Conservation (phyloP, 2,329 filamentous ascomycete species). For the Fusarium sacchari region DNA sequence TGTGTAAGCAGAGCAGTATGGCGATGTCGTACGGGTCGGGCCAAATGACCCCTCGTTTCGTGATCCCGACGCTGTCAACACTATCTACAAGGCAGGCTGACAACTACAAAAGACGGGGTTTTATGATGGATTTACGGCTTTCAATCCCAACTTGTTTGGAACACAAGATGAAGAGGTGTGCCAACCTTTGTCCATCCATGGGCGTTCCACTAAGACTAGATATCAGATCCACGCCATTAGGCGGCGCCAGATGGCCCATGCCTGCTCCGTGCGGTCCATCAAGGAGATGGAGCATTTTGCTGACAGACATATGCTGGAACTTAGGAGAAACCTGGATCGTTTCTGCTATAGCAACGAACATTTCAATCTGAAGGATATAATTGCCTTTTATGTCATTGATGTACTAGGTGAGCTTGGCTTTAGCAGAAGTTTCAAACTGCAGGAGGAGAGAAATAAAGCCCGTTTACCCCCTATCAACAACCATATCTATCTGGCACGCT, state of each 20-base stretch:
- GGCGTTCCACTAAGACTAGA: background rate
- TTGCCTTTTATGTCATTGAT: background rate
- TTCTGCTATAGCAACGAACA: background rate
- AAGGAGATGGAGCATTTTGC: background rate
- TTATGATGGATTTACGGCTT: background rate
- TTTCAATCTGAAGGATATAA: background rate
- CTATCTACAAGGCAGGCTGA: background rate
- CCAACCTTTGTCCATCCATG: no score
- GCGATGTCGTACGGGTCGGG: background rate
- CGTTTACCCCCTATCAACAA: background rate
- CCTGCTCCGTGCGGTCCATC: background rate
- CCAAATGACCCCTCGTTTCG: background rate
- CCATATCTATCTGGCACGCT: background rate
- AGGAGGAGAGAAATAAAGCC: background rate
- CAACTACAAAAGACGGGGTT: background rate
- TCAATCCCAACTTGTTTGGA: background rate
- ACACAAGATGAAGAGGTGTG: background rate
- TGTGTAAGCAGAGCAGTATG: background rate
- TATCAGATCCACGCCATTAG: background rate
- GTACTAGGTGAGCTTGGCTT: background rate
- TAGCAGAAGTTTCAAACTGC: background rate
- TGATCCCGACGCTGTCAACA: background rate
- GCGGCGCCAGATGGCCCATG: background rate
- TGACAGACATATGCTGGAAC: background rate
- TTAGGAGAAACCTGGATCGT: background rate